phyloP scores from a whole-genome alignment of 1,284 basidiomycete species.

The Somion occarium region DNA sequence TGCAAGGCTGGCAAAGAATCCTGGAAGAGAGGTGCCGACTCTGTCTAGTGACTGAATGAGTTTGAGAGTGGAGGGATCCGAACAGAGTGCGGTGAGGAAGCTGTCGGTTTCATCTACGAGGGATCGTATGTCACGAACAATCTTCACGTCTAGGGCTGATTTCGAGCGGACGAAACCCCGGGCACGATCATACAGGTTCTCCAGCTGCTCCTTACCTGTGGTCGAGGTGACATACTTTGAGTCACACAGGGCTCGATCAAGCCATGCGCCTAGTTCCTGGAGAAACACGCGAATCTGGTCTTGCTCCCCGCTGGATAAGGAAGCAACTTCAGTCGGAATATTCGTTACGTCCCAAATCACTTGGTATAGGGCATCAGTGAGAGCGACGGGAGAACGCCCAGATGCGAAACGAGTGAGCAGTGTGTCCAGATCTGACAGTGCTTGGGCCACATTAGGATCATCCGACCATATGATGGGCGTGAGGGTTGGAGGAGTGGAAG shows the following conservation, averaged over 20 bases:
- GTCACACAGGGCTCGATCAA: constrained; percentile 33
- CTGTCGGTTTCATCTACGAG: constrained; percentile 30
- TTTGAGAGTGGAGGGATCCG: constrained; percentile 33
- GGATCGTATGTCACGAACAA: constrained; percentile 22
- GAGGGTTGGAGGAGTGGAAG: too few relatives aligned
- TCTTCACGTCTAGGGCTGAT: constrained; percentile 17
- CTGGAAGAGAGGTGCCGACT: too few relatives aligned
- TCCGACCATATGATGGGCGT: too few relatives aligned
- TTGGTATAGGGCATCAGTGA: too few relatives aligned
- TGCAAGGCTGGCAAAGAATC: too few relatives aligned
- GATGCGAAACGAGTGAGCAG: too few relatives aligned
- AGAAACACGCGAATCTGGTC: constrained; percentile 32
- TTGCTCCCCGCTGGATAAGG: too few relatives aligned
- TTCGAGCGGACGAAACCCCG: constrained; percentile 21
- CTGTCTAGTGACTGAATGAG: constrained; percentile 27
- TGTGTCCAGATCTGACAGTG: too few relatives aligned
- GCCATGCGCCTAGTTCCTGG: constrained; percentile 28
- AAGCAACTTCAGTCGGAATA: too few relatives aligned
- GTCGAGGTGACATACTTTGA: constrained; percentile 30
- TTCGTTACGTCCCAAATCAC: too few relatives aligned
- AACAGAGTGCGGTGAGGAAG: constrained; percentile 28
- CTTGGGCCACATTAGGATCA: too few relatives aligned
- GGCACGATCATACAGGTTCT: constrained; percentile 36
- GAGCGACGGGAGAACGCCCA: too few relatives aligned
- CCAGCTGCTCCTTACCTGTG: constrained; percentile 26